Base-by-base conservation (phyloP, 2,329 filamentous ascomycete genomes). In the Ophiognomonia clavigignenti-juglandacearum region DNA sequence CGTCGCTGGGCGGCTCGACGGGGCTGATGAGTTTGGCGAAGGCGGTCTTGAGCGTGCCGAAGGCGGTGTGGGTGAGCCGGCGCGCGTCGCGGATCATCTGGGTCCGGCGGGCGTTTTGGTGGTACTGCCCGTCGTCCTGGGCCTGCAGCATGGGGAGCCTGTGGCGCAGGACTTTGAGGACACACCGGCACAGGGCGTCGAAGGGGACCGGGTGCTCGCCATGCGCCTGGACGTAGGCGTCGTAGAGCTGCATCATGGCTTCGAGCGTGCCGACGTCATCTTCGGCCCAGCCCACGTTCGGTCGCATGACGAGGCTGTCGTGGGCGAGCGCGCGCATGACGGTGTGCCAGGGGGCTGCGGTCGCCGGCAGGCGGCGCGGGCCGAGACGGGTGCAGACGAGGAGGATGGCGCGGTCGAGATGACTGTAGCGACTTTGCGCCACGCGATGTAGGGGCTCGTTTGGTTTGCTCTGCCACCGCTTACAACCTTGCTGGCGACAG, bases 251-350 rank as follows among this genome's bases (percentile, higher is more conserved):
- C 36, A 70, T 44, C 27, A 66, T 66, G 6, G 65, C 51, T 6
- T 37, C 45, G 24, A 71, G 50, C 4, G 63, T 61, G 45, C 61
- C 51, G 1, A 58, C 27, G 31, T 67, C 54, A 38, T 62, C 61
- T 40, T 61, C 29, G 4, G 61, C 4, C 54, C 48, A 37, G 45
- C 32, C 19, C 43, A 51, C 13, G 51, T 36, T 11, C 46, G 52
- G 48, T 31, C 60, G 57, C 40, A 60, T 53, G 5, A 70, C 56
- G n/a, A 68, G 44, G 34, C 61, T 57, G 4, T 56, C 50, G 32
- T 61, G 58, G 2, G 69, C 64, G 32, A 77, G 58, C 3, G 64
- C 62, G 45, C 56, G 55, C 48, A 73, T 63, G 23, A 74, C 64
- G 3, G 56, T 54, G 55, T 69, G 64, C 73, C 72, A 77, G 1